Percentiles rank a stretch among this genome's conserved stretches.
Evolutionary conservation across 2,329 filamentous ascomycete genomes (phyloP).

Genomic region (Cladosporium sp.): DNA sequence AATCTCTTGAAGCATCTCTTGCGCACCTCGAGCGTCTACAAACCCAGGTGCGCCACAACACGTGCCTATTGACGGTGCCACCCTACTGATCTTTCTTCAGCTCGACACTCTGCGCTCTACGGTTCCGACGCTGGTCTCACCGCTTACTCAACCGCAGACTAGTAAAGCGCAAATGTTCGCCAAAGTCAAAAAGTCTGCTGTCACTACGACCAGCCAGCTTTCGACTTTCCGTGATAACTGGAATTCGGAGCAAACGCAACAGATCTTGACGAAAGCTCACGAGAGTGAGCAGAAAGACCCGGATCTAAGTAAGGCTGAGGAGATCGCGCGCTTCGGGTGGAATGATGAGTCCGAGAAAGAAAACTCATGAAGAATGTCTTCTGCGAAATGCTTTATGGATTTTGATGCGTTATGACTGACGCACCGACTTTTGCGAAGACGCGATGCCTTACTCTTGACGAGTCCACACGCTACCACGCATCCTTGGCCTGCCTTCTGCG

Average conservation of each 20-base stretch:
- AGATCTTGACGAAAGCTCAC: constrained; percentile 36
- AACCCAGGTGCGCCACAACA: constrained; percentile 38
- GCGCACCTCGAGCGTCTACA: constrained; percentile 47
- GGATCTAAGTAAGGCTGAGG: constrained; percentile 39
- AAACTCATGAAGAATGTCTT: neutral
- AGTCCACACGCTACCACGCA: neutral
- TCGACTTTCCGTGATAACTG: constrained; percentile 41
- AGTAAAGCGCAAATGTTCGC: constrained; percentile 40
- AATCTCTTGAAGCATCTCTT: constrained; percentile 43
- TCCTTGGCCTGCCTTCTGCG: constrained; percentile 27
- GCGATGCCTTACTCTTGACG: neutral
- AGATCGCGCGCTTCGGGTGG: constrained; percentile 43
- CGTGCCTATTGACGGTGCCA: neutral
- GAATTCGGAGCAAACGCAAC: constrained; percentile 40
- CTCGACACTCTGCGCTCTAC: constrained; percentile 45
- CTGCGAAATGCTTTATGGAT: neutral
- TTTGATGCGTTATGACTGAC: neutral
- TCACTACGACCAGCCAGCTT: constrained; percentile 39
- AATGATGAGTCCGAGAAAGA: constrained; percentile 31
- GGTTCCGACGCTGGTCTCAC: constrained; percentile 45
- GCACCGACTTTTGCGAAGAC: neutral
- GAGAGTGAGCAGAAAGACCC: constrained; percentile 39
- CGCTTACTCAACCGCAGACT: constrained; percentile 34
- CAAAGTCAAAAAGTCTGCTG: constrained; percentile 40
- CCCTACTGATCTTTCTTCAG: constrained; percentile 27